Percentiles rank a stretch among this genome's conserved stretches.
Evolutionary conservation across 495 filamentous ascomycete genomes (phyloP).

Genomic region (Penicillium goetzii): DNA sequence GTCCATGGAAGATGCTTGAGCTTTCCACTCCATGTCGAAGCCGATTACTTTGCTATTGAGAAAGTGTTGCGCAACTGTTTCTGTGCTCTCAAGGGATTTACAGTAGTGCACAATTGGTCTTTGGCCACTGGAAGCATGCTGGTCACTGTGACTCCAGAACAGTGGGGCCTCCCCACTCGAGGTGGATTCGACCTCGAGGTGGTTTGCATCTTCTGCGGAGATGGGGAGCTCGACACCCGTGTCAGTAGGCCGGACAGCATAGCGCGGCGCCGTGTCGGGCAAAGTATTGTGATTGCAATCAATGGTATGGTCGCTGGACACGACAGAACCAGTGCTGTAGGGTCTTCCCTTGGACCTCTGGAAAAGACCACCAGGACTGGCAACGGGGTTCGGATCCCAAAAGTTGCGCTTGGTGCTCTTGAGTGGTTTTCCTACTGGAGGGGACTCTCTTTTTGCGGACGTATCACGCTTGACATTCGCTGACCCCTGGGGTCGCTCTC

Average conservation of each 20-base stretch:
- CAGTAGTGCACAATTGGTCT: constrained; percentile 76
- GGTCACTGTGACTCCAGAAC: constrained; percentile 70
- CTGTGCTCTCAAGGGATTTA: constrained; percentile 63
- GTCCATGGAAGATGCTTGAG: constrained; percentile 46
- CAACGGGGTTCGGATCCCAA: constrained; percentile 8
- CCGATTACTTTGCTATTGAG: constrained; percentile 70
- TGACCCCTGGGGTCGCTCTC: neutral
- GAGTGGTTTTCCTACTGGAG: too few relatives aligned
- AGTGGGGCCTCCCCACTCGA: constrained; percentile 25
- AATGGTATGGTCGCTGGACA: neutral
- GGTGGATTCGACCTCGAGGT: constrained; percentile 1
- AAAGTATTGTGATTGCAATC: neutral
- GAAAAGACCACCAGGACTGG: neutral
- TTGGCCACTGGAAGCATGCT: constrained; percentile 54
- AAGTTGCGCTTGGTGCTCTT: constrained; percentile 1
- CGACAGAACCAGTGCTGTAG: neutral
- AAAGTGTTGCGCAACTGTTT: constrained; percentile 70
- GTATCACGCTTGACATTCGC: neutral
- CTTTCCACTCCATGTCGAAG: constrained; percentile 86
- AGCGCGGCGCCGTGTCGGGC: neutral
- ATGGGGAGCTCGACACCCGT: neutral
- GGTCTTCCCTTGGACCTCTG: neutral
- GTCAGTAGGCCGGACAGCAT: neutral
- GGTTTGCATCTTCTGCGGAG: constrained; percentile 1
- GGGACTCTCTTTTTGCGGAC: neutral